Percentiles rank a stretch among this genome's conserved stretches.
Conservation (phyloP, 192 early-diverging fungal species). For the Lobosporangium transversale region DNA sequence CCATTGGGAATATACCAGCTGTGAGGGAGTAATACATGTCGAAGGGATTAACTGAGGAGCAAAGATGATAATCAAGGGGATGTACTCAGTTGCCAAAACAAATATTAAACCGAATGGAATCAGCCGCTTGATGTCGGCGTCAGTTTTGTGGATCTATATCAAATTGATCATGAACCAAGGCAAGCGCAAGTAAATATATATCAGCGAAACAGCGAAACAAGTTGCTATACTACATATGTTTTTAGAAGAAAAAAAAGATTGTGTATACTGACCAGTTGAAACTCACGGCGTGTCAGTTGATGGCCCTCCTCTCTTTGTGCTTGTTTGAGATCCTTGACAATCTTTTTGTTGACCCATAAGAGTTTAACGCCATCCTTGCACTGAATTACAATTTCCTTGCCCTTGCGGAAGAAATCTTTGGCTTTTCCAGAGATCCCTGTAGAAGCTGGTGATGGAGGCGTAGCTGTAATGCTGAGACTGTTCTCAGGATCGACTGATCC, state of each 20-base stretch:
- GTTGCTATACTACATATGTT: neutral
- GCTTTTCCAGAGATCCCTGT: slow-evolving; percentile 30
- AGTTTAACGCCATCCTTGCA: slow-evolving; percentile 66
- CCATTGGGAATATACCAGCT: slow-evolving; percentile 49
- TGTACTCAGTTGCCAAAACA: slow-evolving; percentile 59
- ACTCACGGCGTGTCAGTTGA: slow-evolving; percentile 53
- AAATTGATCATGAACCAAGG: neutral
- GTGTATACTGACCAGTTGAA: slow-evolving; percentile 53
- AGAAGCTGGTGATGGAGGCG: slow-evolving; percentile 11
- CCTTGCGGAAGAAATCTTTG: slow-evolving; percentile 34
- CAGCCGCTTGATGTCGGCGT: slow-evolving; percentile 59
- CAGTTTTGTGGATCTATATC: slow-evolving; percentile 53
- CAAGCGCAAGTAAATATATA: neutral
- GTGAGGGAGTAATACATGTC: slow-evolving; percentile 58
- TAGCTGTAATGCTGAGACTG: neutral
- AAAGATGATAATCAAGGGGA: slow-evolving; percentile 62
- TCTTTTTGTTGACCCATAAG: slow-evolving; percentile 60
- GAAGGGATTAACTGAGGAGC: slow-evolving; percentile 62
- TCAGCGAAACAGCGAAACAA: neutral
- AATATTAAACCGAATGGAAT: slow-evolving; percentile 63
- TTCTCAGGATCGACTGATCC: slow-evolving; percentile 37
- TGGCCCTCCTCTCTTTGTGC: slow-evolving; percentile 51
- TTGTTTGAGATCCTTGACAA: slow-evolving; percentile 49
- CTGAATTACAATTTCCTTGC: slow-evolving; percentile 60
- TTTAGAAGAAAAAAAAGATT: neutral